These are phyloP conservation scores for Crithidia expoeki DNA, from an alignment of 208 protist species.

Conservation along the genomic window DNA sequence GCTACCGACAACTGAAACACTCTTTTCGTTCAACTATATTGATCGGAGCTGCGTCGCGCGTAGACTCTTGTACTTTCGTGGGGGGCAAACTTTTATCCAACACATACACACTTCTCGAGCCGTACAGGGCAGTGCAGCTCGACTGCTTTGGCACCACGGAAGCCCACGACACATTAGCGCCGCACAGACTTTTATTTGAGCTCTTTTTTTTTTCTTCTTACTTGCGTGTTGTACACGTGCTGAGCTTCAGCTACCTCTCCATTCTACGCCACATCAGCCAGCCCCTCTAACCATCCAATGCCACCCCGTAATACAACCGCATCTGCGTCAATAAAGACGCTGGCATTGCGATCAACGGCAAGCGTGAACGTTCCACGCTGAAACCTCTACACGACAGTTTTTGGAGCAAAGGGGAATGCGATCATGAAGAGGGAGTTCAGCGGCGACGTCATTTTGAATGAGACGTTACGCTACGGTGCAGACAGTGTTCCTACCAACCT, in stretches of 20 bases:
- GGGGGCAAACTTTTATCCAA: background rate
- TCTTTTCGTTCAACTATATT: no score
- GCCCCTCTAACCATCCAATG: slow-evolving; percentile 34
- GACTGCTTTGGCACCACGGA: slow-evolving; percentile 36
- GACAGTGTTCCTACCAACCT: slow-evolving; percentile 21
- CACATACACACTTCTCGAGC: background rate
- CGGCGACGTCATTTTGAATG: slow-evolving; percentile 16
- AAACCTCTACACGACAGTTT: slow-evolving; percentile 8
- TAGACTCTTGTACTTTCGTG: background rate
- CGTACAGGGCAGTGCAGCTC: slow-evolving; percentile 32
- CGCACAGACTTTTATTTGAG: slow-evolving; percentile 33
- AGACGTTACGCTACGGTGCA: slow-evolving; percentile 35
- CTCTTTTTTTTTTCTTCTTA: slow-evolving; percentile 44
- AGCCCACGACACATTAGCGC: slow-evolving; percentile 13
- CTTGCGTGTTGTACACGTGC: slow-evolving; percentile 42
- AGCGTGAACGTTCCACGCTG: slow-evolving; percentile 10
- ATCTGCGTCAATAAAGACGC: slow-evolving; percentile 36
- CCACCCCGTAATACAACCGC: slow-evolving; percentile 27
- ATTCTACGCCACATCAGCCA: slow-evolving; percentile 52
- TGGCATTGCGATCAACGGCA: slow-evolving; percentile 15
- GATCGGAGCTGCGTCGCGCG: background rate
- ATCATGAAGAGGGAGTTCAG: background rate
- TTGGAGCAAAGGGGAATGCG: background rate
- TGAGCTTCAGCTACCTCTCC: slow-evolving; percentile 36
- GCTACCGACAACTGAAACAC: no score